Base-by-base conservation (phyloP, 2,329 filamentous ascomycete genomes). In the Colletotrichum sp. region DNA sequence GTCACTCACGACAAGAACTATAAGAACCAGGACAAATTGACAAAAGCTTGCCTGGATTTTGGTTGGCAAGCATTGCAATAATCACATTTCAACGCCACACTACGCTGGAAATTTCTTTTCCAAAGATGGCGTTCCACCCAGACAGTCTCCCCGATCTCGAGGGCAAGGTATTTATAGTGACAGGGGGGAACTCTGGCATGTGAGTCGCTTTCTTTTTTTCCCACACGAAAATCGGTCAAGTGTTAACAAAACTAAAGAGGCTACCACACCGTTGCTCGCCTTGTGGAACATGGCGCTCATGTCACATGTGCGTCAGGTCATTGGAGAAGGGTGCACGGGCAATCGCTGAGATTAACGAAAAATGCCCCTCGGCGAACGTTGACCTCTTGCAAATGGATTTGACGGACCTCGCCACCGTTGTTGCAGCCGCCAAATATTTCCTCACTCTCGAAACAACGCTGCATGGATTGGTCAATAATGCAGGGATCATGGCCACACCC, bases 141-240 rank as follows among this genome's bases (percentile, higher is more conserved):
- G 82, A 86, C 39, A 81, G 80, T 67, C 84, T 89, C n/a, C 86
- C 87, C 10, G 79, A 85, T 74, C 85, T 89, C 63, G 78, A 78
- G 32, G 86, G 84, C 28, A 87, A 85, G 79, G 83, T 87, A 16
- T 88, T 82, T 71, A 81, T 88, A 63, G 85, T 88, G 75, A 88
- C 87, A 16, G 87, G 86, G 55, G 86, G 86, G 0, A 88, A 87
- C 72, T 83, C 86, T 13, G 87, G 87, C 79, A 86, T 88, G 86
- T 86, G 79, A 79, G 84, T 83, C 16, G 26, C 26, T 32, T 59
- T 59, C 24, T 8, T 28, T 59, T 59, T 6, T 28, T 28, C 21
- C 18, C 34, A 71, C 30, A 36, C 3, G 55, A 63, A 8, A 49
- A 32, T 21, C 16, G 24, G n/a, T 30, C 12, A n/a, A 63, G 10